Conservation (phyloP, 148 eudicot genomes). For the Rhododendron mucronatum region DNA sequence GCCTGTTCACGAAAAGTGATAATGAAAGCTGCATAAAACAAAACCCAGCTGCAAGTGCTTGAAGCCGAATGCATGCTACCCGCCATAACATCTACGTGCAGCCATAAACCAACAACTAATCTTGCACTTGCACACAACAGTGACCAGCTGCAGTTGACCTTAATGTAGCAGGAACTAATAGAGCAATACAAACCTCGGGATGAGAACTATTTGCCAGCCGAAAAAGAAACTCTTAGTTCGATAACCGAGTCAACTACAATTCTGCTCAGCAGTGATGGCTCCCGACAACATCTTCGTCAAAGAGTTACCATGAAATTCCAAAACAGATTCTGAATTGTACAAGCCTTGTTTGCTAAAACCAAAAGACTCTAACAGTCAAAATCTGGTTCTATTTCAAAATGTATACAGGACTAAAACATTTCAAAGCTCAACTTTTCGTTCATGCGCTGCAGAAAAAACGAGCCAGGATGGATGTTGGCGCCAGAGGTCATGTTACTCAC, state of each 20-base stretch:
- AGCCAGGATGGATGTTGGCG: background rate
- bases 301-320: background rate
- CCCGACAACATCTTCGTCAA: background rate
- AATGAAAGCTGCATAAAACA: background rate
- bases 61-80: background rate
- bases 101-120: background rate
- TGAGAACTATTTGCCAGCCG: background rate
- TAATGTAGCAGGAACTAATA: background rate
- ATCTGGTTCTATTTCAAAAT: conserved; percentile 4
- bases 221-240: background rate
- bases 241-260: background rate
- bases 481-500: conserved; percentile 30
- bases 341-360: conserved; percentile 13
- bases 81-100: background rate
- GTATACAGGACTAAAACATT: background rate
- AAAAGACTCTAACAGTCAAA: conserved; percentile 1
- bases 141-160: background rate
- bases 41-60: background rate
- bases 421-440: conserved; percentile 1
- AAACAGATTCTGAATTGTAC: background rate
- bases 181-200: background rate
- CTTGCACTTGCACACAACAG: background rate
- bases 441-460: conserved; percentile 10
- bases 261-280: background rate
- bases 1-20: background rate